Base-by-base conservation (phyloP, 1,139 yeast species). In the Meyerozyma athensensis region DNA sequence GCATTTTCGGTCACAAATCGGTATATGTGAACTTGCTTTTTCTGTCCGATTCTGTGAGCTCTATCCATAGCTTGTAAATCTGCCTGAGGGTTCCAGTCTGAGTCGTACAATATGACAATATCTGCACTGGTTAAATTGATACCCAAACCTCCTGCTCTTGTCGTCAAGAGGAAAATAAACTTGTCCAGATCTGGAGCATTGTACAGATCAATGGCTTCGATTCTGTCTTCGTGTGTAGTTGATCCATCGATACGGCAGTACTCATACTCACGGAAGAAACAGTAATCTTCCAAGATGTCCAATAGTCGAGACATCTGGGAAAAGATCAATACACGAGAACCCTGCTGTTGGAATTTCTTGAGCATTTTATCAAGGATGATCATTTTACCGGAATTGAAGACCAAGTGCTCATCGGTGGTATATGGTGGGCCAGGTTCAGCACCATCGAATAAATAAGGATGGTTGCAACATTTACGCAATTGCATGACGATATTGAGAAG, bases 401-500 rank as follows among this genome's bases (percentile, higher is more conserved):
- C 81, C 48, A 92, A 70, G 61, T 92, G 97, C 55, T 90, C 97
- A 58, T 90, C 98, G 1, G 96, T 92, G 2, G 97, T 90, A 56
- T 76, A 92, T 1, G 98, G 98, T 3, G 98, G 98, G 7, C 98
- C 98, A 0, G 97, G 97, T 58, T 92, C 98, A 1, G 98, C 98
- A 30, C 98, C 97, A 57, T 92, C 97, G 53, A 92, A 92, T 36
- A 92, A 66, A 58, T 92, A 92, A 0, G 98, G 98, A 61, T 92
- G 98, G 54, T 92, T 92, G 59, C 97, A 92, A 59, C 97, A 92
- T 59, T 92, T 92, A 50, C 97, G 75, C 46, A 92, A 69, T 59
- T 92, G 98, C 98, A 92, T 92, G 13, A 92, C 97, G 51, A 92
- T 89, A 53, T 92, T 92, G 38, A 92, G 68, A 43, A 92, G 68